phyloP scores from a whole-genome alignment of 805 yeast species.

The Komagataella pseudopastoris region DNA sequence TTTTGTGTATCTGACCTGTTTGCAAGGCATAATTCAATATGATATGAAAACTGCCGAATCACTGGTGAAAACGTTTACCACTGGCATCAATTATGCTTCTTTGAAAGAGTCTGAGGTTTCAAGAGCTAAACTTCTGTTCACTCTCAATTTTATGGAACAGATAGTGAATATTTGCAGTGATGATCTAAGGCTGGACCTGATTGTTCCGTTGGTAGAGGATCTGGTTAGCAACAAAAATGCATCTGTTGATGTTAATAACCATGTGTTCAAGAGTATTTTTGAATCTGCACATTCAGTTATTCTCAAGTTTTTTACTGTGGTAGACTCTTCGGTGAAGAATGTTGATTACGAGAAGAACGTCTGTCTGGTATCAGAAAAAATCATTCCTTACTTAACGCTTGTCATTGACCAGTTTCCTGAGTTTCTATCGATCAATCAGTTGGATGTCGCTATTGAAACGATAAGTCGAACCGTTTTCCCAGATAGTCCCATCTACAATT shows the following conservation, averaged over 20 bases:
- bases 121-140: conserved; percentile 23
- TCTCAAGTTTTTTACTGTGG: conserved; percentile 16
- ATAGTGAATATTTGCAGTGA: conserved; percentile 21
- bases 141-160: conserved; percentile 33
- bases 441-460: conserved; percentile 42
- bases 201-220: conserved; percentile 12
- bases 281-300: conserved; percentile 59
- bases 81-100: conserved; percentile 12
- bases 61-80: conserved; percentile 16
- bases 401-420: conserved; percentile 43
- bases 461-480: conserved; percentile 31
- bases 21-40: conserved; percentile 25
- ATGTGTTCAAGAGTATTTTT: conserved; percentile 18
- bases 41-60: conserved; percentile 13
- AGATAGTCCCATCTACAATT: conserved; percentile 17
- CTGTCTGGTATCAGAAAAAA: conserved; percentile 6
- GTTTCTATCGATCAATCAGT: conserved; percentile 37
- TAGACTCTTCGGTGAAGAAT: conserved; percentile 10
- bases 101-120: conserved; percentile 18
- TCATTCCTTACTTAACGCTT: conserved; percentile 28
- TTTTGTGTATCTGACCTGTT: conserved; percentile 36
- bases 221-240: conserved; percentile 11
- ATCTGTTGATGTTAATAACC: conserved; percentile 7
- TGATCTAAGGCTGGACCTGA: conserved; percentile 14
- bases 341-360: conserved; percentile 6